Percentiles rank a stretch among this genome's conserved stretches.
phyloP scores from a whole-genome alignment of 2,329 filamentous ascomycete species.

The Scedosporium dehoogii region DNA sequence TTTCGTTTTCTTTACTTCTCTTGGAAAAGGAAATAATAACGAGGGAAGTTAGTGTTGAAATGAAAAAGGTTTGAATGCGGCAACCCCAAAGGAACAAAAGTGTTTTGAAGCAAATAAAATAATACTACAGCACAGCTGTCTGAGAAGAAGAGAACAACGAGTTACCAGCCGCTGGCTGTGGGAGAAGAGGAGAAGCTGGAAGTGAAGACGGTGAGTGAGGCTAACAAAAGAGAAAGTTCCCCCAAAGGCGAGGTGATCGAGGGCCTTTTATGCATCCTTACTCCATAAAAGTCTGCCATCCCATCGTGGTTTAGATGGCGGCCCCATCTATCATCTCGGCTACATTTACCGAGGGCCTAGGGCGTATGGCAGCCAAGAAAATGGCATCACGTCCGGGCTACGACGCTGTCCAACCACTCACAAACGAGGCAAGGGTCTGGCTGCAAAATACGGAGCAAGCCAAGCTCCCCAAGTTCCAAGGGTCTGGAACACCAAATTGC shows the following conservation, averaged over 20 bases:
- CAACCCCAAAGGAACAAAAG: not conserved
- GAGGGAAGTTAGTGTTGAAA: not conserved
- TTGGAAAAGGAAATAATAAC: not conserved
- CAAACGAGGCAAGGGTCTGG: not conserved
- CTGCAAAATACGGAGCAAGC: too few species aligned
- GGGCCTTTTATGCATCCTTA: not conserved
- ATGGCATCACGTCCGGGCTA: not conserved
- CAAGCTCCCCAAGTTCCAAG: not conserved
- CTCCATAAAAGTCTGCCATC: not conserved
- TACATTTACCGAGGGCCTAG: not conserved
- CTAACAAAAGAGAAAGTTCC: not conserved
- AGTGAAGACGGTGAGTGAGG: not conserved
- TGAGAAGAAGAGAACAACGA: not conserved
- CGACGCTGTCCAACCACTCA: not conserved
- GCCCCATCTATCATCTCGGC: not conserved
- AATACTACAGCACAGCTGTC: slow-evolving; percentile 4
- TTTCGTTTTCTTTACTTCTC: not conserved
- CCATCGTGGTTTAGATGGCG: not conserved
- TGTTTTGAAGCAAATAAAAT: not conserved
- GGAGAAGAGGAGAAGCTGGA: not conserved
- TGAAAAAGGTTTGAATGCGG: not conserved
- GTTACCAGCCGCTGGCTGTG: not conserved
- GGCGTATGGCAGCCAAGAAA: not conserved
- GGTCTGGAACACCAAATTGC: not conserved
- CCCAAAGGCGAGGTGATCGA: not conserved